A percentile compares a stretch with the other conserved stretches of the same genome.
phyloP scores from a whole-genome alignment of 805 yeast species.

The Blastobotrys parvus region DNA sequence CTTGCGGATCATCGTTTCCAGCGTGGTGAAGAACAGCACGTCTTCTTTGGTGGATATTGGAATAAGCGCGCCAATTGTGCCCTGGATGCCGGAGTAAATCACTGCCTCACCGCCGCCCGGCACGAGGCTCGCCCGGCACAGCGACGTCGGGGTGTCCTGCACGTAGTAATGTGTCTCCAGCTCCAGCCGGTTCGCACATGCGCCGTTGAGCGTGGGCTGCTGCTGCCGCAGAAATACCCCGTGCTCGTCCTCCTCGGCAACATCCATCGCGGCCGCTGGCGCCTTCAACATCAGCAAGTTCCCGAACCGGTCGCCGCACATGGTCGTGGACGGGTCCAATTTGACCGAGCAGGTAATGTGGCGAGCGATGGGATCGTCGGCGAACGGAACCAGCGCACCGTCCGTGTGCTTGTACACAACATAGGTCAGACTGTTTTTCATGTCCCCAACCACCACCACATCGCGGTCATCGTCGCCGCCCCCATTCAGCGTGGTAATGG shows the following conservation, averaged over 20 bases:
- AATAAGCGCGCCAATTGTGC: conserved; percentile 64
- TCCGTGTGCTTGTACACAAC: conserved; percentile 41
- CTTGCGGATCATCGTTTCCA: conserved; percentile 38
- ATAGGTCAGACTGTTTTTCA: conserved; percentile 54
- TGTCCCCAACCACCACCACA: conserved; percentile 64
- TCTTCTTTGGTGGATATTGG: conserved; percentile 63
- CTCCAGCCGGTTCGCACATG: conserved; percentile 42
- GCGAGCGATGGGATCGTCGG: conserved; percentile 61
- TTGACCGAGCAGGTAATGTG: conserved; percentile 52
- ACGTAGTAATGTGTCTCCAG: conserved; percentile 50
- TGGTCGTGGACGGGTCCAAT: conserved; percentile 67
- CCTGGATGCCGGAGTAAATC: conserved; percentile 70
- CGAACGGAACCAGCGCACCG: conserved; percentile 46
- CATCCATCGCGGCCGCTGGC: conserved; percentile 39
- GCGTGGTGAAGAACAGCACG: conserved; percentile 43
- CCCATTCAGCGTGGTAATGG: conserved; percentile 46
- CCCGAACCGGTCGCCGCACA: conserved; percentile 86
- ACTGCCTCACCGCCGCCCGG: conserved; percentile 60
- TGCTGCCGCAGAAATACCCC: conserved; percentile 33
- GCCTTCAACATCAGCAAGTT: conserved; percentile 62
- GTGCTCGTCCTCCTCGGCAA: conserved; percentile 44
- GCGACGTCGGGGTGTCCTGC: conserved; percentile 62
- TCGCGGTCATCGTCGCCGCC: conserved; percentile 35
- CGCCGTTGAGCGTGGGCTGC: conserved; percentile 37
- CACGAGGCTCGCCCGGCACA: conserved; percentile 46